Percentiles rank a stretch among this genome's conserved stretches.
Evolutionary conservation across 352 stramenopile genomes (phyloP).

Genomic region (Phytophthora foliorum): DNA sequence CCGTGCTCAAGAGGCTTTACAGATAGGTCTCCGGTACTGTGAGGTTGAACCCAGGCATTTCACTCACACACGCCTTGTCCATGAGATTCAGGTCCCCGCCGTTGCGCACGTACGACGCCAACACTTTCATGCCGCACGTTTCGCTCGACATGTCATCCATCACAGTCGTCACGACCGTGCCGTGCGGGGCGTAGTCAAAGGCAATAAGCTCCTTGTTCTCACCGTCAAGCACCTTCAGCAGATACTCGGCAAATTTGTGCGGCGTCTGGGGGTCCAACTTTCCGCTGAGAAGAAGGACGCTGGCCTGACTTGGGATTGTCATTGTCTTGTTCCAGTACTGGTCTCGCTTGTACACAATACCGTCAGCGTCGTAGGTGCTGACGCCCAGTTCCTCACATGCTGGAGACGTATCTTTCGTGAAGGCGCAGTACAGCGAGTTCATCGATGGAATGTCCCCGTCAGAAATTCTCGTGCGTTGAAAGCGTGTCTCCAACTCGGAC

Average conservation of each 20-base stretch:
- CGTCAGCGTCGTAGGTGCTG: constrained; percentile 12
- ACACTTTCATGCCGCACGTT: too few species aligned
- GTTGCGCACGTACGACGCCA: too few species aligned
- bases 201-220: constrained; percentile 1
- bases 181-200: too few species aligned
- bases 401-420: constrained; percentile 46
- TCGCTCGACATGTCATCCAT: too few species aligned
- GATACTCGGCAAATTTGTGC: constrained; percentile 48
- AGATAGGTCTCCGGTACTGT: too few species aligned
- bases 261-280: constrained; percentile 54
- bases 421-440: constrained; percentile 54
- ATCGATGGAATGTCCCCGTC: constrained; percentile 3
- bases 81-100: too few species aligned
- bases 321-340: constrained; percentile 58
- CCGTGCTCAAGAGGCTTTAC: too few species aligned
- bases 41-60: too few species aligned
- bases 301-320: constrained; percentile 42
- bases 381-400: constrained; percentile 24
- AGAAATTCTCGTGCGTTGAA: constrained; percentile 20
- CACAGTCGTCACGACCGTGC: background rate
- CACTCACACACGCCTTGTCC: too few species aligned
- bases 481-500: constrained; percentile 10
- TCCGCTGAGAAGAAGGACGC: constrained; percentile 51
- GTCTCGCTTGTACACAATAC: constrained; percentile 53
- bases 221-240: constrained; percentile 38